Conservation (phyloP, 257 asterid species). For the Scutellaria baicalensis region DNA sequence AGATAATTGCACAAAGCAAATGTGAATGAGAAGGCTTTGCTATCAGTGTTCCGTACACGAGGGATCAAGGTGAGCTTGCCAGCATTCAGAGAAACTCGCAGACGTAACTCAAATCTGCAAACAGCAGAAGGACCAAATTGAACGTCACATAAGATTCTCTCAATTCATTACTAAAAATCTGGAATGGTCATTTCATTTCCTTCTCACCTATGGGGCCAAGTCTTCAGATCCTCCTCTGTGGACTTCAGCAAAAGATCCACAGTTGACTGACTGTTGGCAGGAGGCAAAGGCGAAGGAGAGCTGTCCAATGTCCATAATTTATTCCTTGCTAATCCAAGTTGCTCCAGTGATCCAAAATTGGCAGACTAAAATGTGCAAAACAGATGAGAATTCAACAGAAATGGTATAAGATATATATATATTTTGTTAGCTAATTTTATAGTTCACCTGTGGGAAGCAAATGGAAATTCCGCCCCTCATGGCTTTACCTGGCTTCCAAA, state of each 20-base stretch:
- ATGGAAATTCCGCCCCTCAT: conserved; percentile 58
- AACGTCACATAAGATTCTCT: background rate
- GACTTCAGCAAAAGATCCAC: conserved; percentile 68
- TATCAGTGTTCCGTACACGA: conserved; percentile 64
- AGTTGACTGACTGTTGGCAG: conserved; percentile 49
- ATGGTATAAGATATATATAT: background rate
- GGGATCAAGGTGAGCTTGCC: conserved; percentile 69
- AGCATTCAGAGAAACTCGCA: conserved; percentile 58
- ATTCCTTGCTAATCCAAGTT: conserved; percentile 73
- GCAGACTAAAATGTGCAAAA: conserved; percentile 36
- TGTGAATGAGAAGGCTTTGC: conserved; percentile 66
- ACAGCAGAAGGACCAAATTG: conserved; percentile 19
- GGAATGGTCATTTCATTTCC: background rate
- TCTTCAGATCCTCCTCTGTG: conserved; percentile 78
- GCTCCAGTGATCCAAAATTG: conserved; percentile 66
- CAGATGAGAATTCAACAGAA: conserved; percentile 14
- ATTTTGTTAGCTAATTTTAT: conserved; percentile 5
- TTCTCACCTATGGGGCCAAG: conserved; percentile 72
- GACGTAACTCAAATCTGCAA: conserved; percentile 72
- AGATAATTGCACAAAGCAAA: conserved; percentile 67
- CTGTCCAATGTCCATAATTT: conserved; percentile 66
- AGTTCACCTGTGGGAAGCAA: conserved; percentile 72
- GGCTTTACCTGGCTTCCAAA: conserved; percentile 53
- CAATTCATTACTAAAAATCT: background rate
- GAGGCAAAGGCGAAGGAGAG: conserved; percentile 66